Conservation (phyloP, 257 asterid species). For the Fraxinus cuspidata region DNA sequence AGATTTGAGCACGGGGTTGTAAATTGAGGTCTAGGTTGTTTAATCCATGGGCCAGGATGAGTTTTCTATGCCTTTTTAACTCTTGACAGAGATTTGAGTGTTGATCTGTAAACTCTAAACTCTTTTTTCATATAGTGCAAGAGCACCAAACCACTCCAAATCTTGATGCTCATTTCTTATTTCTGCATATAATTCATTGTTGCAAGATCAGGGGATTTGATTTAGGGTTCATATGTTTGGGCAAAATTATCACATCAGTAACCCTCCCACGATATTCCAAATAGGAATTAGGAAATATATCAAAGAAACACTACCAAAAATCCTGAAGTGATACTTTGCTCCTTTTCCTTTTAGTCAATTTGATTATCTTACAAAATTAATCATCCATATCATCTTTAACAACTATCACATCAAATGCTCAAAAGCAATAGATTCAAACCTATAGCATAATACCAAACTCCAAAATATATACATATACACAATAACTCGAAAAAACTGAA, state of each 20-base stretch:
- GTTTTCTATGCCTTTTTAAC: neutral
- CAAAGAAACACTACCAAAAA: neutral
- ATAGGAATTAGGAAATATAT: neutral
- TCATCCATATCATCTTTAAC: neutral
- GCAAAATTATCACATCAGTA: neutral
- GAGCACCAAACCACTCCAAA: neutral
- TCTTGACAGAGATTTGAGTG: neutral
- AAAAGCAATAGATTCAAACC: neutral
- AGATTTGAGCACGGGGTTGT: neutral
- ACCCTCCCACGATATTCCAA: neutral
- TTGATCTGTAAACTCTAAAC: neutral
- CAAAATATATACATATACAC: neutral
- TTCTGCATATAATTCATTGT: neutral
- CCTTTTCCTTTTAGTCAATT: neutral
- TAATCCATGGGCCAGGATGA: neutral
- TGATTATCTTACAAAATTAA: neutral
- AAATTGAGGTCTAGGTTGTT: neutral
- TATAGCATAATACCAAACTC: neutral
- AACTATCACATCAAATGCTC: neutral
- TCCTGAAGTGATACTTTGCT: neutral
- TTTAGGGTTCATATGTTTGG: neutral
- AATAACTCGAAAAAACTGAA: neutral
- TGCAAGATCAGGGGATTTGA: neutral
- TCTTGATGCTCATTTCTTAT: neutral
- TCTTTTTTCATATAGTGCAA: neutral